Percentiles rank a stretch among this genome's conserved stretches.
Conservation (phyloP, 1,284 basidiomycete genomes). For the Boletus calvinii region DNA sequence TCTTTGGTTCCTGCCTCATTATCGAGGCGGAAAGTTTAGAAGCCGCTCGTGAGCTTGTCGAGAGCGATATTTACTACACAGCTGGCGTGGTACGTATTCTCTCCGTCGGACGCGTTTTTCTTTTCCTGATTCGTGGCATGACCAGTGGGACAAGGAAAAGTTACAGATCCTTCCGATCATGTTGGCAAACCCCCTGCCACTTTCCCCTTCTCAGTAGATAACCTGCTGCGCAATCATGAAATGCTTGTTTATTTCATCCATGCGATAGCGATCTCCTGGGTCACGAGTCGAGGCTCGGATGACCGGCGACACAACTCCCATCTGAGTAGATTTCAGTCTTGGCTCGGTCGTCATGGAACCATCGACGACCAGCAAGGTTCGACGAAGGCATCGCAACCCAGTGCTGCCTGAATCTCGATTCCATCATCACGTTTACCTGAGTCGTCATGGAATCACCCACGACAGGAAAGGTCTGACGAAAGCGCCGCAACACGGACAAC, state of each 20-base stretch:
- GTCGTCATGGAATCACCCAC: slow-evolving; percentile 2
- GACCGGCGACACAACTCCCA: neutral
- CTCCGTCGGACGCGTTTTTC: neutral
- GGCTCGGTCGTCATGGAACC: slow-evolving; percentile 4
- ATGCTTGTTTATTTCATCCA: neutral
- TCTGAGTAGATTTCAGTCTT: neutral
- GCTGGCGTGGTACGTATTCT: slow-evolving; percentile 49
- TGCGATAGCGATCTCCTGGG: neutral
- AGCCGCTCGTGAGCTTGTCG: slow-evolving; percentile 45
- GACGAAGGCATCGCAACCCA: neutral
- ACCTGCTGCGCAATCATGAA: neutral
- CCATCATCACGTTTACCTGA: neutral
- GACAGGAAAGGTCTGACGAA: neutral
- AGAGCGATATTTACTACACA: slow-evolving; percentile 54
- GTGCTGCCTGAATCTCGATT: neutral
- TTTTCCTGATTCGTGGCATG: neutral
- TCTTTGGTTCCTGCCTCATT: slow-evolving; percentile 51
- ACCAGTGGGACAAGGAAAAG: slow-evolving; percentile 41
- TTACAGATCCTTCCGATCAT: slow-evolving; percentile 42
- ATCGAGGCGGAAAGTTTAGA: slow-evolving; percentile 48
- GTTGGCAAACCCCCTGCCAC: slow-evolving; percentile 15
- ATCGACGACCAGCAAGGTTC: neutral
- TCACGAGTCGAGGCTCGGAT: neutral
- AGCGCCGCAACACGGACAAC: neutral
- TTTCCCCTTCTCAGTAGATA: slow-evolving; percentile 8